Percentiles rank a stretch among this genome's conserved stretches.
Conservation (phyloP, 2,329 filamentous ascomycete species). For the Didymellaceae sp. region DNA sequence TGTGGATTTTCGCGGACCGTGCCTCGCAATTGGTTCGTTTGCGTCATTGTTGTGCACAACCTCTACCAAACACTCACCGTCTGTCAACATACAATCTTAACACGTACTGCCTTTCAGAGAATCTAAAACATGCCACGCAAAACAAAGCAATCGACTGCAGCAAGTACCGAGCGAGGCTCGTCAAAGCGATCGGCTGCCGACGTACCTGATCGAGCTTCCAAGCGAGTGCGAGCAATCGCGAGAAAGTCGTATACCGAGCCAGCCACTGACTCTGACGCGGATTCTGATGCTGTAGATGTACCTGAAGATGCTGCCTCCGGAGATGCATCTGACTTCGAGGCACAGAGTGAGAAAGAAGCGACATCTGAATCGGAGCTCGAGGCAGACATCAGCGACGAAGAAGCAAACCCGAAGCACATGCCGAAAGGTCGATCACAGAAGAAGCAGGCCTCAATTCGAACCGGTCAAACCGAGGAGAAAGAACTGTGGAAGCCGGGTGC, state of each 20-base stretch:
- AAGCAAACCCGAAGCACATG: constrained; percentile 32
- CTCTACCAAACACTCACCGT: constrained; percentile 18
- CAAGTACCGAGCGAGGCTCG: constrained; percentile 34
- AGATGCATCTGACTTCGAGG: constrained; percentile 51
- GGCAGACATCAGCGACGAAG: constrained; percentile 38
- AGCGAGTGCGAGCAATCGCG: constrained; percentile 42
- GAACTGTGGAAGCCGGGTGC: constrained; percentile 65
- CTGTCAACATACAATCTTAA: constrained; percentile 4
- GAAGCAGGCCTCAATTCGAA: constrained; percentile 14
- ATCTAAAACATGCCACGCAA: constrained; percentile 46
- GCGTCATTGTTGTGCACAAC: constrained; percentile 28
- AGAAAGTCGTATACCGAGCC: constrained; percentile 46
- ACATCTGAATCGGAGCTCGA: constrained; percentile 44
- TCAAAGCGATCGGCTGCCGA: constrained; percentile 46
- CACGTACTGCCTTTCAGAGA: background rate
- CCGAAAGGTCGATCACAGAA: constrained; percentile 29
- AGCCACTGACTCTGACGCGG: constrained; percentile 30
- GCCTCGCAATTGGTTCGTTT: constrained; percentile 18
- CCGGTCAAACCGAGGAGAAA: constrained; percentile 46
- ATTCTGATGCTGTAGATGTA: background rate
- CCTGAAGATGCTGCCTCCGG: constrained; percentile 27
- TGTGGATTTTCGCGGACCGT: constrained; percentile 17
- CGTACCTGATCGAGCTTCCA: constrained; percentile 42
- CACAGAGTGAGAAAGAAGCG: constrained; percentile 41
- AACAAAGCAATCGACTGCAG: constrained; percentile 20